Conservation (phyloP, 2,329 filamentous ascomycete genomes). For the Alternaria sp. region DNA sequence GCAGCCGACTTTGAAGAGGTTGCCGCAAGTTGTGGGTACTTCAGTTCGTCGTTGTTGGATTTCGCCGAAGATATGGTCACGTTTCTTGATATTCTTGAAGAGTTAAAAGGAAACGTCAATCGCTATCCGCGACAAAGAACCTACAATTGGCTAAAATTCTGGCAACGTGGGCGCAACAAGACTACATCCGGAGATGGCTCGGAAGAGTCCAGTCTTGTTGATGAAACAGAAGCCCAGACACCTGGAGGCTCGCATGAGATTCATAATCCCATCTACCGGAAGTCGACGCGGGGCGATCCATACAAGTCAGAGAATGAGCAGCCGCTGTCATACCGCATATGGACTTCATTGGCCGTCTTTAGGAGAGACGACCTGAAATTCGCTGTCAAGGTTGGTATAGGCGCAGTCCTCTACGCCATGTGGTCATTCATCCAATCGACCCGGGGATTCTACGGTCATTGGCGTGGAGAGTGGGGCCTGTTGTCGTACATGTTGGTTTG, state of each 20-base stretch:
- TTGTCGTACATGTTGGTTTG: constrained; percentile 98
- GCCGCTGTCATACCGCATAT: constrained; percentile 59
- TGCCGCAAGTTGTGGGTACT: constrained; percentile 96
- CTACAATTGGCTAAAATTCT: constrained; percentile 90
- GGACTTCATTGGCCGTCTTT: constrained; percentile 65
- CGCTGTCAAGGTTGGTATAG: constrained; percentile 91
- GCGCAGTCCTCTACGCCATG: constrained; percentile 87
- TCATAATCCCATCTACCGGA: constrained; percentile 46
- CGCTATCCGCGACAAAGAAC: constrained; percentile 68
- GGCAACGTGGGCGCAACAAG: constrained; percentile 58
- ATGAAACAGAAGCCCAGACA: constrained; percentile 38
- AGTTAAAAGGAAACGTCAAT: constrained; percentile 77
- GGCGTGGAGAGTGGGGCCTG: constrained; percentile 96
- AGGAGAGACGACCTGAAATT: constrained; percentile 76
- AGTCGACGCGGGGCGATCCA: constrained; percentile 37
- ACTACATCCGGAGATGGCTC: constrained; percentile 26
- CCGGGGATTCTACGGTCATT: constrained; percentile 81
- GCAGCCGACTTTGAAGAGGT: constrained; percentile 97
- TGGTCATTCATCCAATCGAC: constrained; percentile 85
- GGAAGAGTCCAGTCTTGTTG: constrained; percentile 37
- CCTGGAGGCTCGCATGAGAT: constrained; percentile 47
- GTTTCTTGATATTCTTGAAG: constrained; percentile 85
- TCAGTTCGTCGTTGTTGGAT: constrained; percentile 89
- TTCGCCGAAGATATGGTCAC: constrained; percentile 89
- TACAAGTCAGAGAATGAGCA: constrained; percentile 42